Conservation (phyloP, 2,329 filamentous ascomycete species). For the Ambrosiella cleistominuta region DNA sequence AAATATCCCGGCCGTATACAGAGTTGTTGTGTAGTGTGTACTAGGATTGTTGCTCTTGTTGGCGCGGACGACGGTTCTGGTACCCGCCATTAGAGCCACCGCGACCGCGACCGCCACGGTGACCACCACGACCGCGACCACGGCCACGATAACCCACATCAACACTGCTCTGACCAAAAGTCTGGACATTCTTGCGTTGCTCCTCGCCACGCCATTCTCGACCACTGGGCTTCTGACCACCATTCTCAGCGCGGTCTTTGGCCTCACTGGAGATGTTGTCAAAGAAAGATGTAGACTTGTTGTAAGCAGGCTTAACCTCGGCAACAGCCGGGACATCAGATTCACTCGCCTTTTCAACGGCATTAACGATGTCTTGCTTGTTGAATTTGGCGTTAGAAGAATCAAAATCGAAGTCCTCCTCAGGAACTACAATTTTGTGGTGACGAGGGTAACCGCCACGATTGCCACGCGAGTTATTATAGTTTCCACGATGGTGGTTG, state of each 20-base stretch:
- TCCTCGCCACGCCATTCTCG: constrained; percentile 85
- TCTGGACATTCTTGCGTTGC: constrained; percentile 90
- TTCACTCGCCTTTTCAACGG: constrained; percentile 51
- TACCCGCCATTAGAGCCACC: constrained; percentile 22
- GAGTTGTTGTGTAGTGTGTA: too few relatives aligned
- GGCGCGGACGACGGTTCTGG: constrained; percentile 11
- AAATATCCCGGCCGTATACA: too few relatives aligned
- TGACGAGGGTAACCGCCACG: constrained; percentile 20
- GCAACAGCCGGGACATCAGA: constrained; percentile 31
- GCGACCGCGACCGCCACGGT: constrained; percentile 27
- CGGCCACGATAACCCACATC: constrained; percentile 70
- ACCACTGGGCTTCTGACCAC: constrained; percentile 51
- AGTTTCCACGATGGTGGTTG: too few relatives aligned
- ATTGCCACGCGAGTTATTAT: constrained; percentile 22
- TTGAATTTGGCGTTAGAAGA: constrained; percentile 31
- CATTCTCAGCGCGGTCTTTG: constrained; percentile 67
- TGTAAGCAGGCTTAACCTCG: constrained; percentile 46
- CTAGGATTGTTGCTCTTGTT: constrained; percentile 1
- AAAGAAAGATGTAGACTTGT: constrained; percentile 83
- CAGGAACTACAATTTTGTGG: constrained; percentile 70
- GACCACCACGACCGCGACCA: constrained; percentile 46
- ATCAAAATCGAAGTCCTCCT: constrained; percentile 84
- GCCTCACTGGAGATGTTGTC: constrained; percentile 95
- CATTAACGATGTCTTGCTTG: constrained; percentile 19
- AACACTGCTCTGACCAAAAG: constrained; percentile 90